Percentiles rank a stretch among this genome's conserved stretches.
Evolutionary conservation across 768 basidiomycete genomes (phyloP).

Genomic region (Megacollybia marginata): DNA sequence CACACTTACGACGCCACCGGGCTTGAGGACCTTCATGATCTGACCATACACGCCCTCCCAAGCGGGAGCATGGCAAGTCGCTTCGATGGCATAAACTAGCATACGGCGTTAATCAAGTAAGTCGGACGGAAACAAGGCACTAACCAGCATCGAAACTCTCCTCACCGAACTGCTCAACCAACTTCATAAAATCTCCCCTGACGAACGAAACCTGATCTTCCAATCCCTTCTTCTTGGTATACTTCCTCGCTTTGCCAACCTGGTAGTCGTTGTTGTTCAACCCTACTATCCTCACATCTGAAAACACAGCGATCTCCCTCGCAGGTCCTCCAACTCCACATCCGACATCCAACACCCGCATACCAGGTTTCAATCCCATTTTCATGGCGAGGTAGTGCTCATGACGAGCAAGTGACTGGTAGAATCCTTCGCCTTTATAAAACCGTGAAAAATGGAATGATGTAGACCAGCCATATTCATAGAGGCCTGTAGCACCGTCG

Average conservation of each 20-base stretch:
- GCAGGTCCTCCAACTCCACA: constrained; percentile 98
- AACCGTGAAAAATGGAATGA: constrained; percentile 88
- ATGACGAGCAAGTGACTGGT: constrained; percentile 68
- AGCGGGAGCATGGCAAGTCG: constrained; percentile 90
- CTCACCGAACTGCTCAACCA: constrained; percentile 86
- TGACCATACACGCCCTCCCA: constrained; percentile 95
- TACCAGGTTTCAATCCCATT: constrained; percentile 79
- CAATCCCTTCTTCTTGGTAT: constrained; percentile 72
- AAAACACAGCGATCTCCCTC: constrained; percentile 87
- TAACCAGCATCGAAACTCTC: constrained; percentile 89
- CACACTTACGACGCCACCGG: constrained; percentile 82
- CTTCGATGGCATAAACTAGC: constrained; percentile 93
- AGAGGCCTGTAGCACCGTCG: constrained; percentile 91
- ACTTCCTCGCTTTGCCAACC: constrained; percentile 74
- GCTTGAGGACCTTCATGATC: constrained; percentile 90
- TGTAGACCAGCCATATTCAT: constrained; percentile 89
- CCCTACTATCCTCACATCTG: constrained; percentile 78
- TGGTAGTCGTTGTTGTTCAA: constrained; percentile 98
- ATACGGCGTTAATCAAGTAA: constrained; percentile 2
- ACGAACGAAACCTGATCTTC: constrained; percentile 73
- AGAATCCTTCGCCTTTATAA: constrained; percentile 55
- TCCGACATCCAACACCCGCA: constrained; percentile 96
- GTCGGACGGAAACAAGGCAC: constrained; percentile 14
- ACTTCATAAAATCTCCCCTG: constrained; percentile 96
- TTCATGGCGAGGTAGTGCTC: constrained; percentile 94